Percentiles rank a stretch among this genome's conserved stretches.
These are phyloP conservation scores for Pseudocercospora eumusae DNA, from an alignment of 2,329 filamentous ascomycete species.

Conservation along the genomic window DNA sequence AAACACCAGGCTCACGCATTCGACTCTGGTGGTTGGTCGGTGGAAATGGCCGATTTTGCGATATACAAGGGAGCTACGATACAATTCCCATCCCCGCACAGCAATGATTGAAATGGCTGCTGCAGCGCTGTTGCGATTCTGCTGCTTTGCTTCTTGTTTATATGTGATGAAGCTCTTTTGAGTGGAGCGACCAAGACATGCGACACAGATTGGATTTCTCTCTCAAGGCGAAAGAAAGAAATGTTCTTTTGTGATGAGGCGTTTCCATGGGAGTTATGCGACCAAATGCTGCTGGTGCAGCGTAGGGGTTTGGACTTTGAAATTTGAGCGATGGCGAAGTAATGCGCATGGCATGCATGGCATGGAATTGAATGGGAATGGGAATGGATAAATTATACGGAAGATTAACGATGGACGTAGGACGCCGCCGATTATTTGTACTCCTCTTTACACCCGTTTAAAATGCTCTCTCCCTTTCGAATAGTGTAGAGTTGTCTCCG, in stretches of 20 bases:
- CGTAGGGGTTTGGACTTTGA: too few species aligned
- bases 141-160: conserved; percentile 5
- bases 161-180: conserved; percentile 9
- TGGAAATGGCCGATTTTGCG: background rate
- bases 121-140: background rate
- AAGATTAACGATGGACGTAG: too few species aligned
- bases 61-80: background rate
- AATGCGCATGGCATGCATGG: too few species aligned
- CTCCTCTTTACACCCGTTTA: too few species aligned
- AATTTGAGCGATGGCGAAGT: too few species aligned
- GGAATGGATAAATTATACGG: too few species aligned
- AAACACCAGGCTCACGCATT: background rate
- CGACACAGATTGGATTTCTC: background rate
- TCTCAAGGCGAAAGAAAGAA: background rate
- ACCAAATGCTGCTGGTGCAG: too few species aligned
- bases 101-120: background rate
- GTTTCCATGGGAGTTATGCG: too few species aligned
- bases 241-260: background rate
- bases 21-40: background rate
- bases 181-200: conserved; percentile 2
- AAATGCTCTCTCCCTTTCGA: too few species aligned
- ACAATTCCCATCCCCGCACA: background rate
- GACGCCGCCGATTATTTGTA: too few species aligned
- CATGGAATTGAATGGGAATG: too few species aligned
- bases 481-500: too few species aligned